These are phyloP conservation scores for apple (Malus domestica) DNA, from an alignment of 306 rosid species.

Conservation along the genomic window DNA sequence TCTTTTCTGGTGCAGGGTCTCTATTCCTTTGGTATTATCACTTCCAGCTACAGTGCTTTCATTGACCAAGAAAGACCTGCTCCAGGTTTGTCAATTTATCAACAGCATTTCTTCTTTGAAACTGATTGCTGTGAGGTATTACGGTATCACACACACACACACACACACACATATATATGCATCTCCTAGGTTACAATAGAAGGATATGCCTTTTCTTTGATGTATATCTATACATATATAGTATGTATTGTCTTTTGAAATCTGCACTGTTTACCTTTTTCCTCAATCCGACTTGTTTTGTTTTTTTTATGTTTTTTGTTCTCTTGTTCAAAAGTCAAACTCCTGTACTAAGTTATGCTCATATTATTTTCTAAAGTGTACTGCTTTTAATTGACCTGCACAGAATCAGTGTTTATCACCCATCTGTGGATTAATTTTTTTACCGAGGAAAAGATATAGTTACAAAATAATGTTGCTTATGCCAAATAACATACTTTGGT, in stretches of 20 bases:
- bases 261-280: not conserved
- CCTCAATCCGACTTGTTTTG: not conserved
- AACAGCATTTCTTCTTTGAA: not conserved
- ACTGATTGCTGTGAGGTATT: not conserved
- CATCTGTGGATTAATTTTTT: not conserved
- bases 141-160: too few relatives aligned
- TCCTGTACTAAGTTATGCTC: too few relatives aligned
- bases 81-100: constrained; percentile 52
- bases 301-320: not conserved
- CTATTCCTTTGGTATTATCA: constrained; percentile 76
- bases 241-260: not conserved
- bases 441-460: not conserved
- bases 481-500: not conserved
- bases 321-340: not conserved
- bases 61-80: constrained; percentile 58
- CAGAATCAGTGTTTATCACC: not conserved
- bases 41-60: constrained; percentile 86
- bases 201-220: not conserved
- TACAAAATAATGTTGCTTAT: not conserved
- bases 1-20: constrained; percentile 49
- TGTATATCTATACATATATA: not conserved
- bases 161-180: too few relatives aligned
- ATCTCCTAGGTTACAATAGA: not conserved
- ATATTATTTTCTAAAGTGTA: not conserved
- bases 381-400: not conserved